Evolutionary conservation across 2,329 filamentous ascomycete species (phyloP).

Genomic region (Gyromitra esculenta): DNA sequence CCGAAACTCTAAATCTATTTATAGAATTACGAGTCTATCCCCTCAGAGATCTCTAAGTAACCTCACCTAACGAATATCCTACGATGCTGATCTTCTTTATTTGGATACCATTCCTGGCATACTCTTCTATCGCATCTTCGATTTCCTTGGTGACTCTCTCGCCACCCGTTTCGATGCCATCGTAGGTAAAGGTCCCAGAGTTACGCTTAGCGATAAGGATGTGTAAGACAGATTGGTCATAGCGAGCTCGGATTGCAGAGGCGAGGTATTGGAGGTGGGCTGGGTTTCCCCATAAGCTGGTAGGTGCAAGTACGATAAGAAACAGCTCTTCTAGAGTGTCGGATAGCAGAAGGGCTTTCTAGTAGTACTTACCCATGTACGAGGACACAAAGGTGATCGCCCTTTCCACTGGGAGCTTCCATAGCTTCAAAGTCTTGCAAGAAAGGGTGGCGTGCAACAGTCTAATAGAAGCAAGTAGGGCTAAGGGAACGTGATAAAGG

Average conservation of each 20-base stretch:
- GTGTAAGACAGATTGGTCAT: conserved; percentile 72
- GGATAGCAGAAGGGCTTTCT: conserved; percentile 32
- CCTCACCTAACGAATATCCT: conserved; percentile 81
- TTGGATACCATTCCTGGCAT: conserved; percentile 71
- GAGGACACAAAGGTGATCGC: conserved; percentile 78
- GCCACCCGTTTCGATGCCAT: conserved; percentile 74
- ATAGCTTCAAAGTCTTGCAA: conserved; percentile 27
- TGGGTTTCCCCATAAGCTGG: conserved; percentile 81
- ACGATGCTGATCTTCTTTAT: conserved; percentile 86
- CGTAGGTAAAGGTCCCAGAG: conserved; percentile 75
- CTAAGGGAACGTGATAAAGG: not conserved
- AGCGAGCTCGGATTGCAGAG: conserved; percentile 70
- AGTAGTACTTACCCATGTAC: conserved; percentile 73
- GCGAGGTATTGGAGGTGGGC: conserved; percentile 75
- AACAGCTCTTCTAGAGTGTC: not conserved
- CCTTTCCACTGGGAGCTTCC: conserved; percentile 57
- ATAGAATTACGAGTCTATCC: conserved; percentile 31
- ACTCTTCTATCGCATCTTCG: conserved; percentile 69
- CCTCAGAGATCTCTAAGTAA: conserved; percentile 14
- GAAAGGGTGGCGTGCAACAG: conserved; percentile 1
- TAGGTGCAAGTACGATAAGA: conserved; percentile 50
- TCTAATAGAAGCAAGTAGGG: not conserved
- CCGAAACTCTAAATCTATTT: conserved; percentile 1
- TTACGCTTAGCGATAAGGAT: conserved; percentile 78
- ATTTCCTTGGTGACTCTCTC: conserved; percentile 75